phyloP scores from a whole-genome alignment of 768 basidiomycete genomes.

The Termitomyces sp. region DNA sequence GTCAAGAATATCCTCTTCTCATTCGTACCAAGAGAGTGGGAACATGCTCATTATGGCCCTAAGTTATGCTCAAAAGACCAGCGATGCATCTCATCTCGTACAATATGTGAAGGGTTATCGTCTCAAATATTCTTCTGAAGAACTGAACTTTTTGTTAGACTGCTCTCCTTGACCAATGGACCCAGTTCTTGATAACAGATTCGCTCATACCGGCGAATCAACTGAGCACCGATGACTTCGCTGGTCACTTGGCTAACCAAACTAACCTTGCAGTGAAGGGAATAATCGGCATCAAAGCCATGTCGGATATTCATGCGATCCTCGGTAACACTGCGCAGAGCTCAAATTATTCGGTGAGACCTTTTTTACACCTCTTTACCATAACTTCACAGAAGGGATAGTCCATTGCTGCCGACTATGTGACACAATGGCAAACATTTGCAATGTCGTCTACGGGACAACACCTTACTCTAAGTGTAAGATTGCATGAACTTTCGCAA shows the following conservation, averaged over 20 bases:
- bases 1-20: background rate
- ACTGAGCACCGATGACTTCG: constrained; percentile 53
- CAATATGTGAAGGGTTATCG: constrained; percentile 30
- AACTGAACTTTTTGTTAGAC: constrained; percentile 13
- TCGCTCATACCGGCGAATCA: constrained; percentile 51
- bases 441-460: constrained; percentile 45
- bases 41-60: constrained; percentile 74
- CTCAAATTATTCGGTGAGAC: constrained; percentile 36
- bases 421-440: constrained; percentile 47
- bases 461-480: constrained; percentile 50
- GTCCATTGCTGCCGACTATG: constrained; percentile 51
- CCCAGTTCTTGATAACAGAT: constrained; percentile 51
- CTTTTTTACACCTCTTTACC: constrained; percentile 2
- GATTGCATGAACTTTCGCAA: constrained; percentile 9
- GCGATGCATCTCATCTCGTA: constrained; percentile 44
- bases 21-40: constrained; percentile 46
- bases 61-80: constrained; percentile 50
- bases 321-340: constrained; percentile 34
- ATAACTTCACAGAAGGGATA: constrained; percentile 15
- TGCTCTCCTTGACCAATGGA: constrained; percentile 56
- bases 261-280: constrained; percentile 73
- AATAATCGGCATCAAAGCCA: constrained; percentile 60
- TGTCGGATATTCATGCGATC: constrained; percentile 48
- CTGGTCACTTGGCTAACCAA: constrained; percentile 51
- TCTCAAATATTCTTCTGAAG: constrained; percentile 10